Percentiles rank a stretch among this genome's conserved stretches.
phyloP scores from a whole-genome alignment of 2,329 filamentous ascomycete species.

The Ophiocordyceps camponoti-floridani region DNA sequence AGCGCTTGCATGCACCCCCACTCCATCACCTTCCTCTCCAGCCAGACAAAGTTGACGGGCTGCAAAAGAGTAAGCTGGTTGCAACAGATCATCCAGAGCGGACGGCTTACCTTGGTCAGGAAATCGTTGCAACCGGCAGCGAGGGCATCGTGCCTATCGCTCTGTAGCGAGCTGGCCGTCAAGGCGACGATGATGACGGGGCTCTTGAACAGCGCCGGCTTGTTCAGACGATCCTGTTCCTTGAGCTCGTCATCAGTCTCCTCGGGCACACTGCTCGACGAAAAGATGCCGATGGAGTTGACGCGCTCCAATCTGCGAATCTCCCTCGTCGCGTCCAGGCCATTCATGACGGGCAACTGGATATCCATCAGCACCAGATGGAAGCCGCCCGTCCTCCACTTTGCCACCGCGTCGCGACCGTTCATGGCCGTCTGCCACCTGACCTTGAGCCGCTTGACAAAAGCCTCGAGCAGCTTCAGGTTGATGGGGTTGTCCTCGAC shows the following conservation, averaged over 20 bases:
- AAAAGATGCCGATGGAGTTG: slow-evolving; percentile 86
- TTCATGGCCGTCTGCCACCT: slow-evolving; percentile 97
- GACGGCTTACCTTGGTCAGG: slow-evolving; percentile 63
- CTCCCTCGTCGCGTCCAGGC: slow-evolving; percentile 84
- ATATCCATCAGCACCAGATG: slow-evolving; percentile 98
- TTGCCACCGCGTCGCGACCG: slow-evolving; percentile 77
- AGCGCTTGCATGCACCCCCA: slow-evolving; percentile 99
- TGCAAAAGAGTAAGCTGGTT: slow-evolving; percentile 16
- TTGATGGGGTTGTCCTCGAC: slow-evolving; percentile 99
- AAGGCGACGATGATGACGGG: slow-evolving; percentile 95
- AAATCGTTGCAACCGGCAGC: slow-evolving; percentile 97
- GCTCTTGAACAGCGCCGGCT: slow-evolving; percentile 67
- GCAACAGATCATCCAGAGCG: neutral
- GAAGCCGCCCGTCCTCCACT: slow-evolving; percentile 85
- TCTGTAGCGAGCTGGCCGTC: slow-evolving; percentile 86
- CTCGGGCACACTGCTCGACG: slow-evolving; percentile 35
- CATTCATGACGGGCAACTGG: slow-evolving; percentile 91
- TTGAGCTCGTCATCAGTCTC: slow-evolving; percentile 25
- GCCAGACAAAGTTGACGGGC: slow-evolving; percentile 95
- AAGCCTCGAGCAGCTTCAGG: slow-evolving; percentile 77
- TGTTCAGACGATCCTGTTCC: slow-evolving; percentile 51
- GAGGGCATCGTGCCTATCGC: slow-evolving; percentile 84
- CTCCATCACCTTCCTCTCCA: slow-evolving; percentile 94
- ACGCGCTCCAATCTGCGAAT: slow-evolving; percentile 77
- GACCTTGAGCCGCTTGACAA: slow-evolving; percentile 90